Base-by-base conservation (phyloP, 345 rosid species). In the Eucalyptus leucophloia region DNA sequence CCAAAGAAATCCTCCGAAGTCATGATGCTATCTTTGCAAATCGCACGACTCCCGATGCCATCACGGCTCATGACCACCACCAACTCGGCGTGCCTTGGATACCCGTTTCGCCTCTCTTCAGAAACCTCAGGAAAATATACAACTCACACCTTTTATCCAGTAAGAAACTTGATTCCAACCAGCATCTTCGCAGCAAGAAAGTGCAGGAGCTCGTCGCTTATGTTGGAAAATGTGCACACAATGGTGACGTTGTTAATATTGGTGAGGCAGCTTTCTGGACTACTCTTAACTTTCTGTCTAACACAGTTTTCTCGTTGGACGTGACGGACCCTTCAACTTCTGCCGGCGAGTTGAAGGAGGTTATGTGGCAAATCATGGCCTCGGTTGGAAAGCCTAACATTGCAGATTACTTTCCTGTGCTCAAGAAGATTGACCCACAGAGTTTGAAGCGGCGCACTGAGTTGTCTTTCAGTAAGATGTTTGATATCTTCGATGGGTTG, bases 351-450 rank as follows among this genome's bases (percentile, higher is more conserved):
- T 89, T 93, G 42, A 92, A 89, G 87, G 54, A 87, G 49, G 40
- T 91, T 81, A 88, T 87, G 3, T 30, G 15, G 16, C 30, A 4
- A n/a, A 89, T 92, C 26, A 44, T 89, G 54, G 87, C 83, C 58
- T 49, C 90, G 44, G 95, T 89, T 44, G 89, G 90, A 19, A 88
- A 90, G 44, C 94, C 94, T 37, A 93, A 93, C 86, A n/a, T 93
- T 12, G 91, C 95, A 23, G 95, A 93, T 60, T 90, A 88, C 58
- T 92, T 90, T 87, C 94, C 94, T 7, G 49, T 89, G 17, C 86
- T 93, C 40, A 87, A 90, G 40, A 51, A 49, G 40, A 45, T 92
- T 42, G 94, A 93, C 88, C 83, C 91, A 12, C 92, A 92, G 81
- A 91, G 90, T 54, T 54, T 54, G 40, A 92, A 90, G 89, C 88